These are phyloP conservation scores for Leucosporidium creatinivorum DNA, from an alignment of 768 basidiomycete genomes.

Conservation along the genomic window DNA sequence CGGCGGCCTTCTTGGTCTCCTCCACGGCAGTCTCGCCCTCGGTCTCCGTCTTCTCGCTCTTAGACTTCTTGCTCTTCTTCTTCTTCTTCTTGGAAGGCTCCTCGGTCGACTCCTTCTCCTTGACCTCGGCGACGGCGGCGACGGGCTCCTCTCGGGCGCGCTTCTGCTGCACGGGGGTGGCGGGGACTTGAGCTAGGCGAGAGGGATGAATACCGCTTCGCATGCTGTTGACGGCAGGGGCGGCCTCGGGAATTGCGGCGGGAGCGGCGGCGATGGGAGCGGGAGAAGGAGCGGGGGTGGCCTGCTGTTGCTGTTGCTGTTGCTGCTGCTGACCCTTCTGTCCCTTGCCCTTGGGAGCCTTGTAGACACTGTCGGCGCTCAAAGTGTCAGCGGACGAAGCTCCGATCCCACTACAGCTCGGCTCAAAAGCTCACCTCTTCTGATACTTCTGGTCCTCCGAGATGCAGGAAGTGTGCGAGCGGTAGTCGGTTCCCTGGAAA, in stretches of 20 bases:
- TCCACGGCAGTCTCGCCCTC: background rate
- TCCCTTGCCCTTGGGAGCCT: constrained; percentile 27
- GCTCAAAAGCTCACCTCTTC: constrained; percentile 12
- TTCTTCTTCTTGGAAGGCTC: constrained; percentile 13
- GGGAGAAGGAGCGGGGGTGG: background rate
- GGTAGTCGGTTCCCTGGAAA: constrained; percentile 24
- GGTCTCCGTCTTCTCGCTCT: background rate
- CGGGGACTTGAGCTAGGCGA: background rate
- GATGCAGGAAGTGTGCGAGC: constrained; percentile 30
- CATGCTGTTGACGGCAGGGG: background rate
- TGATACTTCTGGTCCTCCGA: constrained; percentile 31
- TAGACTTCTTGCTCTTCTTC: constrained; percentile 11
- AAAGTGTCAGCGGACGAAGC: no score
- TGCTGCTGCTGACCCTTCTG: constrained; percentile 12
- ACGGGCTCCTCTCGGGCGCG: background rate
- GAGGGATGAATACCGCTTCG: background rate
- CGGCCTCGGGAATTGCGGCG: background rate
- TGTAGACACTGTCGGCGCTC: constrained; percentile 18
- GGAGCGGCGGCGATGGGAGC: background rate
- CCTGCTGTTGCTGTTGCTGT: no score
- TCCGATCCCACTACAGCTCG: background rate
- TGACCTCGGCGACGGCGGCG: background rate
- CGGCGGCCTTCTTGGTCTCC: background rate
- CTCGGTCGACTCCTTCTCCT: constrained; percentile 1
- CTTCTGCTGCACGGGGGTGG: background rate